These are phyloP conservation scores for Saccharum officinarum DNA, from an alignment of 176 grass and related monocot genomes.

Conservation along the genomic window DNA sequence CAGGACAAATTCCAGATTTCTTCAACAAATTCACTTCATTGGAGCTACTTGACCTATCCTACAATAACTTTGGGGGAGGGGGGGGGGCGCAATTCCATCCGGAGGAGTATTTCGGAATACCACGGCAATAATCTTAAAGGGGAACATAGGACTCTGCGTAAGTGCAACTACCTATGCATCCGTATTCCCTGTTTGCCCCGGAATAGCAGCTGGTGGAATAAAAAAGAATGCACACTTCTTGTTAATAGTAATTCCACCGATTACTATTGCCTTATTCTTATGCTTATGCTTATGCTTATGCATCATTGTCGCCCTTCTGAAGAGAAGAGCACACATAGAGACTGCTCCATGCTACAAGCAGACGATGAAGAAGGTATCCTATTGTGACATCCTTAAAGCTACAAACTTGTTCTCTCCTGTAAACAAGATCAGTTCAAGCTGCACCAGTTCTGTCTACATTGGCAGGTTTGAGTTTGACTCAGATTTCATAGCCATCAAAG, in stretches of 20 bases:
- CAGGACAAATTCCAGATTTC: not conserved
- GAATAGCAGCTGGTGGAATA: not conserved
- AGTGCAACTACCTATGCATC: not conserved
- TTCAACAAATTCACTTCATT: not conserved
- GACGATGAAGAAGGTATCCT: constrained; percentile 43
- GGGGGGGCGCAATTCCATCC: not conserved
- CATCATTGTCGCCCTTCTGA: not conserved
- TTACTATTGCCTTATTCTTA: not conserved
- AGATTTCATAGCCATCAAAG: constrained; percentile 38
- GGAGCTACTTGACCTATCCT: not conserved
- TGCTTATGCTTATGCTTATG: not conserved
- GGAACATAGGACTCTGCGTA: not conserved
- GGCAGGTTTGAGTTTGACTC: constrained; percentile 39
- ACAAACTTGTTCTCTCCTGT: constrained; percentile 35
- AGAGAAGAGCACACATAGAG: not conserved
- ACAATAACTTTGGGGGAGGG: not conserved
- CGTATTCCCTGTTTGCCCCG: not conserved
- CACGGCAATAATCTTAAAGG: not conserved
- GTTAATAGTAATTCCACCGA: not conserved
- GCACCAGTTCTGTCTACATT: constrained; percentile 34
- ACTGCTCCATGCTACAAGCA: not conserved
- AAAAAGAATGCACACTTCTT: not conserved
- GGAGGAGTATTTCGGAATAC: not conserved
- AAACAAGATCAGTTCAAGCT: constrained; percentile 10
- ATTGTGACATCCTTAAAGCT: constrained; percentile 23